These are phyloP conservation scores for Yarrowia porcina DNA, from an alignment of 805 yeast species.

Conservation along the genomic window DNA sequence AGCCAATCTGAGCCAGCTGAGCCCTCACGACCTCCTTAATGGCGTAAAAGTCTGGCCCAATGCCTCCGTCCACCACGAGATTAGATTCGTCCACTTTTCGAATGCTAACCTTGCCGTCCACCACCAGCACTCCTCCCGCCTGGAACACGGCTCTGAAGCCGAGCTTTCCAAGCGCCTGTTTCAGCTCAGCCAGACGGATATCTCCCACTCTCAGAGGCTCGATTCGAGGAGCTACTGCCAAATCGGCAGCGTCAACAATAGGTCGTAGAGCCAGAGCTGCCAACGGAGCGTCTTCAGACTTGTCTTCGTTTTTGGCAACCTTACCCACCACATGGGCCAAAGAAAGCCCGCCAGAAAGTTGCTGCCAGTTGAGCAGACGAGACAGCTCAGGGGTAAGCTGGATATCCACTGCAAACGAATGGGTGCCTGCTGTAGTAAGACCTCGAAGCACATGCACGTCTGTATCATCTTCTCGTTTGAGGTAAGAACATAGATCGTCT, in stretches of 20 bases:
- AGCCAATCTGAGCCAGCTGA: slow-evolving; percentile 34
- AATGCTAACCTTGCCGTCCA: slow-evolving; percentile 72
- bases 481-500: slow-evolving; percentile 28
- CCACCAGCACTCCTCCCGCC: slow-evolving; percentile 89
- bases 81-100: slow-evolving; percentile 78
- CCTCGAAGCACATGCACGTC: slow-evolving; percentile 42
- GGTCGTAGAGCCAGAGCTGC: slow-evolving; percentile 1
- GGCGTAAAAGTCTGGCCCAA: slow-evolving; percentile 70
- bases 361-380: slow-evolving; percentile 74
- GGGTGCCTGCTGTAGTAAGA: slow-evolving; percentile 33
- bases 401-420: slow-evolving; percentile 51
- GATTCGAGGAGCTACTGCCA: slow-evolving; percentile 35
- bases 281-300: slow-evolving; percentile 26
- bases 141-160: slow-evolving; percentile 80
- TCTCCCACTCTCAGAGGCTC: slow-evolving; percentile 78
- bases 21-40: slow-evolving; percentile 65
- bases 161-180: slow-evolving; percentile 53
- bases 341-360: slow-evolving; percentile 71
- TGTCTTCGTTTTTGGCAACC: slow-evolving; percentile 38
- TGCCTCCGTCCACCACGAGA: slow-evolving; percentile 78
- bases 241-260: slow-evolving; percentile 29
- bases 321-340: slow-evolving; percentile 81
- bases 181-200: slow-evolving; percentile 74
- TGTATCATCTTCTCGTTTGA: slow-evolving; percentile 24
- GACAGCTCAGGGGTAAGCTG: slow-evolving; percentile 63